A percentile compares a stretch with the other conserved stretches of the same genome.
Evolutionary conservation across 805 yeast species (phyloP).

Genomic region (Schizosaccharomyces japonicus): DNA sequence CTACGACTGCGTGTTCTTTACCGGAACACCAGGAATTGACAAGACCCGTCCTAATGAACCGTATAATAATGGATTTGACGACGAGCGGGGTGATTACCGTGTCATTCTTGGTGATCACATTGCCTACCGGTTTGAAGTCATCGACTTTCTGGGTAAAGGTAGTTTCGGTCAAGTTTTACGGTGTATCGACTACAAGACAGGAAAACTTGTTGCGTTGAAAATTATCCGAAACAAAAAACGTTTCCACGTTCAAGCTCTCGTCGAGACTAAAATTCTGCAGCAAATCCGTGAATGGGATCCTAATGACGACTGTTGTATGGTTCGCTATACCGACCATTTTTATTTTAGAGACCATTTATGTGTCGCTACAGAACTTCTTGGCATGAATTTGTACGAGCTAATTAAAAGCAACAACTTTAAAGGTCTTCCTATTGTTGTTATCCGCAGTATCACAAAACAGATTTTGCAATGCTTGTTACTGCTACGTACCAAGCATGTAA

Average conservation of each 20-base stretch:
- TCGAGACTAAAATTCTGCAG: slow-evolving; percentile 47
- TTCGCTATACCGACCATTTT: slow-evolving; percentile 43
- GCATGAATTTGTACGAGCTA: slow-evolving; percentile 41
- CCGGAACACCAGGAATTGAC: not conserved
- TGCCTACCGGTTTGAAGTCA: slow-evolving; percentile 45
- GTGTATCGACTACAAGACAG: slow-evolving; percentile 41
- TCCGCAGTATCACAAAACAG: slow-evolving; percentile 24
- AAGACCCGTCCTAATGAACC: not conserved
- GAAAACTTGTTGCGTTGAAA: slow-evolving; percentile 43
- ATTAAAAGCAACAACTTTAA: slow-evolving; percentile 17
- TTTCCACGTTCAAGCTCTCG: slow-evolving; percentile 54
- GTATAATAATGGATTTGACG: slow-evolving; percentile 43
- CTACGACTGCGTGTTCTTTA: not conserved
- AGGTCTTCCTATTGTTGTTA: slow-evolving; percentile 17
- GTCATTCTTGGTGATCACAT: slow-evolving; percentile 42
- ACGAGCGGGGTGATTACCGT: slow-evolving; percentile 36
- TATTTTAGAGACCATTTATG: slow-evolving; percentile 65
- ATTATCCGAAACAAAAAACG: slow-evolving; percentile 49
- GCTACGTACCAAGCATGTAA: slow-evolving; percentile 31
- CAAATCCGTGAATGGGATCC: slow-evolving; percentile 20
- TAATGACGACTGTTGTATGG: slow-evolving; percentile 19
- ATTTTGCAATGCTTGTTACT: slow-evolving; percentile 35
- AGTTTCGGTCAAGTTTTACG: slow-evolving; percentile 60
- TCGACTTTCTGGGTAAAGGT: slow-evolving; percentile 43
- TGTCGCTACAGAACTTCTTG: slow-evolving; percentile 48